These are phyloP conservation scores for Sutorius eximius DNA, from an alignment of 1,284 basidiomycete species.

Conservation along the genomic window DNA sequence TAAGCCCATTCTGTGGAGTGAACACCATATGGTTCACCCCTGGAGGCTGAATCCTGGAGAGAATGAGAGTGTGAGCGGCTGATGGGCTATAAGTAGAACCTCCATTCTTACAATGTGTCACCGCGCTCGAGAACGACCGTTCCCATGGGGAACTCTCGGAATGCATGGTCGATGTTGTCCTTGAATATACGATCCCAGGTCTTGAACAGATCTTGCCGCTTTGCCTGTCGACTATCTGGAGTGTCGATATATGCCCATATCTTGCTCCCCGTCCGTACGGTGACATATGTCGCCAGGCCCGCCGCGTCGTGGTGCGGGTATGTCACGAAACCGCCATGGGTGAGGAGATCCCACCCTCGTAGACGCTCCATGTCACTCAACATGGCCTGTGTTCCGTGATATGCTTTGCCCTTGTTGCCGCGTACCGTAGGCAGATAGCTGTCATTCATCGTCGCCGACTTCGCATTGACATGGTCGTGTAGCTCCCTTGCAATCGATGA, in stretches of 20 bases:
- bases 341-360: not conserved
- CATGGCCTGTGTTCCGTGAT: not conserved
- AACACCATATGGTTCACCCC: not conserved
- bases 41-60: not conserved
- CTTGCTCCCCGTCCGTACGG: rapidly evolving
- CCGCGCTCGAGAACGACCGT: not conserved
- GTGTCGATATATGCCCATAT: not conserved
- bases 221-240: rapidly evolving
- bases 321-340: not conserved
- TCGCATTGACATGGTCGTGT: not conserved
- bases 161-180: no score
- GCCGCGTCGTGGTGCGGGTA: not conserved
- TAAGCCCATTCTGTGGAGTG: no score
- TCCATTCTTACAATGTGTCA: not conserved
- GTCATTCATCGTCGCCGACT: not conserved
- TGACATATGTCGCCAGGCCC: not conserved
- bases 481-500: no score
- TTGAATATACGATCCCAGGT: no score
- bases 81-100: not conserved
- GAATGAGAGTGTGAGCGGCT: not conserved
- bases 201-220: not conserved
- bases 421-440: rapidly evolving
- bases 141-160: not conserved
- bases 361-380: not conserved
- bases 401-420: not conserved